Percentiles rank a stretch among this genome's conserved stretches.
phyloP scores from a whole-genome alignment of 257 asterid species.

The Solanum corneliomulleri region DNA sequence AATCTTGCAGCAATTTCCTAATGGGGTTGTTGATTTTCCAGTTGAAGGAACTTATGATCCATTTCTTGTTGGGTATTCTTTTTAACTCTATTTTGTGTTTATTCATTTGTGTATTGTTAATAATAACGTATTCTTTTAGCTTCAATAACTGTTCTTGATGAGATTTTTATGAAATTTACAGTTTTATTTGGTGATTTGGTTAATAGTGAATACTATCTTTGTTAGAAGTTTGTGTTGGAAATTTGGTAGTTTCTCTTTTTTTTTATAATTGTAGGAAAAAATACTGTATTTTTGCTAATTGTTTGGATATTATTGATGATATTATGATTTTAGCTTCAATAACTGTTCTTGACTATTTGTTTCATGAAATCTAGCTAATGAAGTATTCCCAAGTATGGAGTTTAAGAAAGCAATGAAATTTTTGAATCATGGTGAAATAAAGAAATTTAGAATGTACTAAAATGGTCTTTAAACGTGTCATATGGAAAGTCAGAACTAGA shows the following conservation, averaged over 20 bases:
- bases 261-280: neutral
- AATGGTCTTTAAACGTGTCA: neutral
- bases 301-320: neutral
- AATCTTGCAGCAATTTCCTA: conserved; percentile 47
- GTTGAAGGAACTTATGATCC: conserved; percentile 90
- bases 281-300: neutral
- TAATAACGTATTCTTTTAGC: neutral
- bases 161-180: neutral
- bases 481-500: neutral
- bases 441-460: neutral
- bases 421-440: neutral
- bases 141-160: neutral
- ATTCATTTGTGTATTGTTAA: neutral
- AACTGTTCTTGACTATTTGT: neutral
- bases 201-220: neutral
- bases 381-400: neutral
- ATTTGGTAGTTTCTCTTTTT: neutral
- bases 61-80: conserved; percentile 68
- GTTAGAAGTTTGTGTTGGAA: neutral
- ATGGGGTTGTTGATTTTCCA: conserved; percentile 69
- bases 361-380: neutral
- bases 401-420: too few species aligned
- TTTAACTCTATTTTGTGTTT: neutral
- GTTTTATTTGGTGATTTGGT: neutral
- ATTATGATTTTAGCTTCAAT: neutral